Base-by-base conservation (phyloP, 2,329 filamentous ascomycete genomes). In the Epichloe elymi region DNA sequence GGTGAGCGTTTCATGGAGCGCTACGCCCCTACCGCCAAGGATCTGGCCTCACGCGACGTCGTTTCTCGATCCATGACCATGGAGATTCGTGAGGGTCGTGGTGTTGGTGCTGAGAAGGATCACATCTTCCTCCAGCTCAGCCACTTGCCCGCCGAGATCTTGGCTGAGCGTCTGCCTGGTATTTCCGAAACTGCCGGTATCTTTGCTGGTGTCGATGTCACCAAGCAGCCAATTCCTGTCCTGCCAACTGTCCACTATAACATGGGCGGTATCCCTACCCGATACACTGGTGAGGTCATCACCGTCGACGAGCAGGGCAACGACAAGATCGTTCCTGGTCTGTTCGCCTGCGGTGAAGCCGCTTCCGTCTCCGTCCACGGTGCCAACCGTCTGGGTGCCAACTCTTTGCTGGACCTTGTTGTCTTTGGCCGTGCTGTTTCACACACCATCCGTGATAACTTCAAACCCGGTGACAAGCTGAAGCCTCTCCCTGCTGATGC, bases 1-100 rank as follows among this genome's bases (percentile, higher is more conserved):
- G 91, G 91, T 74, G 93, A 97, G 75, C 86, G 91, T 64, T 98
- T 98, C 75, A 98, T 98, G 91, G 91, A 97, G 75, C 84, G 91
- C 65, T 98, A 98, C 67, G 91, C 91, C 42, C 91, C 91, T 53
- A 97, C 91, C 48, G 91, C 91, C 61, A 97, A 96, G 82, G 91
- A 98, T 82, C 79, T 98, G 66, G 91, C 91, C 57, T 89, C 84
- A 63, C 88, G 91, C 71, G 91, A 98, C 64, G 93, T 97, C 60
- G 91, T 97, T 58, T 95, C 89, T 56, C 86, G 93, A 67, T 95
- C 88, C 56, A 98, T 98, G 89, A 98, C 90, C 54, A 80, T 97
- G 74, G 91, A 98, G 73, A 97, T 97, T 65, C 88, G 91, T 51
- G 90, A 97, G 63, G 93, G 93, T 61, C 89, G 91, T 72, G 91